phyloP scores from a whole-genome alignment of 352 stramenopile genomes.

The Phytophthora chlamydospora region DNA sequence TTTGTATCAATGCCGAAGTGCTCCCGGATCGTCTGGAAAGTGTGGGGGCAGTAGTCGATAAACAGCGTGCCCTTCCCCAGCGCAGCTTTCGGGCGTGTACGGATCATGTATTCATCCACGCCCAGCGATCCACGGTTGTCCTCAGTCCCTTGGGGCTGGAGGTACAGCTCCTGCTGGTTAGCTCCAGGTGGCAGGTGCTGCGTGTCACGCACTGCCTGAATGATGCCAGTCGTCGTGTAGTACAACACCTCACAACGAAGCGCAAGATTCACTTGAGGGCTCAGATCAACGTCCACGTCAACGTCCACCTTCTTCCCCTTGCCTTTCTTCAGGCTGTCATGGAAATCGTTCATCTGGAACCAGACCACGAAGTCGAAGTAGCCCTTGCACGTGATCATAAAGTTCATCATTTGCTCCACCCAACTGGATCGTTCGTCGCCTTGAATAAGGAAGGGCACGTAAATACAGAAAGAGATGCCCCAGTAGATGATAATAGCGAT shows the following conservation, averaged over 20 bases:
- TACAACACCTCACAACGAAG: conserved; percentile 87
- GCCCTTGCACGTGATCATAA: conserved; percentile 91
- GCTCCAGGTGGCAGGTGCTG: conserved; percentile 70
- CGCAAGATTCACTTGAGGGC: conserved; percentile 85
- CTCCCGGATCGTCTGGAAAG: conserved; percentile 86
- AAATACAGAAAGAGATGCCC: conserved; percentile 85
- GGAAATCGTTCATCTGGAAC: conserved; percentile 91
- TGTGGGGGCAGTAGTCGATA: conserved; percentile 87
- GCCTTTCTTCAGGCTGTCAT: conserved; percentile 48
- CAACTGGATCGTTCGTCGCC: conserved; percentile 46
- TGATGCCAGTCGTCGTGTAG: conserved; percentile 89
- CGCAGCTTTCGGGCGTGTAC: conserved; percentile 72
- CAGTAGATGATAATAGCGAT: conserved; percentile 93
- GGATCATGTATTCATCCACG: conserved; percentile 88
- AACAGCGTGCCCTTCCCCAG: conserved; percentile 85
- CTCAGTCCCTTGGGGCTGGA: conserved; percentile 79
- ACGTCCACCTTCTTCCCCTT: conserved; percentile 68
- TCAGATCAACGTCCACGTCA: conserved; percentile 86
- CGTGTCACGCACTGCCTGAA: conserved; percentile 80
- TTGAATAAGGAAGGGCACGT: conserved; percentile 86
- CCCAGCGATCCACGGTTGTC: conserved; percentile 78
- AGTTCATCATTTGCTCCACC: conserved; percentile 86
- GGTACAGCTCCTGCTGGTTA: conserved; percentile 79
- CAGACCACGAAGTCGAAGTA: conserved; percentile 91
- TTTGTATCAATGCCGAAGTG: conserved; percentile 86